Evolutionary conservation across 352 stramenopile genomes (phyloP).

Genomic region (Pythium rishiriense): DNA sequence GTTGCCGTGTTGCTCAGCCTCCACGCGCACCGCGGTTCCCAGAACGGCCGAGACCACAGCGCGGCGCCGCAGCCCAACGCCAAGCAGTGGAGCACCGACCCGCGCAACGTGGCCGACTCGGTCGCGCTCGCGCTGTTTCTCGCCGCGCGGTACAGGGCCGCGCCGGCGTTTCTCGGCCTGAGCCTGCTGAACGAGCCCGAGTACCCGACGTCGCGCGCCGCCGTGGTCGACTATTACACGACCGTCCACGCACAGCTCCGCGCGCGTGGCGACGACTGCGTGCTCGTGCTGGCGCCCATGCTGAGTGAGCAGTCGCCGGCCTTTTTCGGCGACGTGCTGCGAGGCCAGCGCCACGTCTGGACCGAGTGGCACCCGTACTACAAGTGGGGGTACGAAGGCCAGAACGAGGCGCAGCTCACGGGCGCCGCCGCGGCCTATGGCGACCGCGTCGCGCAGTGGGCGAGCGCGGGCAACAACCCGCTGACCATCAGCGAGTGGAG

Average conservation of each 20-base stretch:
- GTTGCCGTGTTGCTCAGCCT: slow-evolving; percentile 67
- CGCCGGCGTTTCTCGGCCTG: slow-evolving; percentile 35
- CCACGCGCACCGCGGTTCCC: slow-evolving; percentile 49
- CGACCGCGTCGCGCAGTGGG: slow-evolving; percentile 26
- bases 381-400: slow-evolving; percentile 36
- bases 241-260: slow-evolving; percentile 26
- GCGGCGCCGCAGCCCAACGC: slow-evolving; percentile 17
- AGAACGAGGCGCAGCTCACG: slow-evolving; percentile 29
- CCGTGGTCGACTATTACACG: slow-evolving; percentile 28
- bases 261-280: slow-evolving; percentile 28
- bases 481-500: slow-evolving; percentile 40
- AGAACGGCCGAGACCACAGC: slow-evolving; percentile 64
- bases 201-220: slow-evolving; percentile 18
- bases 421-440: slow-evolving; percentile 19
- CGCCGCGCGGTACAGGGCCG: slow-evolving; percentile 23
- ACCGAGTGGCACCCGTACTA: slow-evolving; percentile 48
- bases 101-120: slow-evolving; percentile 27
- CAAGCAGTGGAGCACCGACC: slow-evolving; percentile 30
- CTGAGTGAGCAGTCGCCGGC: slow-evolving; percentile 23
- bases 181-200: slow-evolving; percentile 37
- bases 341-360: slow-evolving; percentile 31
- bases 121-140: slow-evolving; percentile 32
- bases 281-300: slow-evolving; percentile 29
- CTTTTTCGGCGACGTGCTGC: slow-evolving; percentile 23
- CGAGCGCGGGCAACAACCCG: slow-evolving; percentile 21